Evolutionary conservation across 768 basidiomycete genomes (phyloP), one percentile per base, ranked within the genome.

Genomic region (Amanita phalloides): DNA sequence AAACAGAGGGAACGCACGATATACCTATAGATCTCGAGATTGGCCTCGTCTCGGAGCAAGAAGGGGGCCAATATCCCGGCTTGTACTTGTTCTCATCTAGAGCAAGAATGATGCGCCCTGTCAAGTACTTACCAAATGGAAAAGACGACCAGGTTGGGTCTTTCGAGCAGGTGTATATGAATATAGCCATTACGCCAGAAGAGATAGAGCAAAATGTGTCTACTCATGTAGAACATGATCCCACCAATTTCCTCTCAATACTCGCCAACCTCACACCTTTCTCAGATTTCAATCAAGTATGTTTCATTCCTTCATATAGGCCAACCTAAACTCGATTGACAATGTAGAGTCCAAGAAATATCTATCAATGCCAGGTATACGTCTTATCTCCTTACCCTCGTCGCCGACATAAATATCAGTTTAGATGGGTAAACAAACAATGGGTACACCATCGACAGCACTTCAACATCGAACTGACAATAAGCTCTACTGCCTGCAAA

Each of bases 81-180:
- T 71, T 99, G 33, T 98, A 86, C 71, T 69, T 99, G 46, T 99
- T 99, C 68, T 79, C 90, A 21, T 79, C 83, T 6, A 76, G 79
- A 51, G 79, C 90, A 35, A 75, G 96, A 58, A 96, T 99, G 92
- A 99, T 99, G 96, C 77, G 96, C 44, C 94, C 96, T 6, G 95
- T 97, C 51, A 93, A 86, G 62, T 95, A 86, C 66, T 71, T 98
- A 38, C 72, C 74, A 51, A 98, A 97, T 64, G 87, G 86, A 20
- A 76, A 76, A 55, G 76, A 88, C 55, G 96, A 99, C 64, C 88
- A 89, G 64, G 76, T 98, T 50, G 96, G 96, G 3, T 78, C 95
- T 6, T 99, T 99, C 60, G 96, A 99, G 67, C 96, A 99, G 69
- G 96, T 97, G 4, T 99, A 98, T 64, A 92, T 98, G 91, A 90